Percentiles rank a stretch among this genome's conserved stretches.
Conservation (phyloP, 139 green algal species). For the Chlorella sp. region DNA sequence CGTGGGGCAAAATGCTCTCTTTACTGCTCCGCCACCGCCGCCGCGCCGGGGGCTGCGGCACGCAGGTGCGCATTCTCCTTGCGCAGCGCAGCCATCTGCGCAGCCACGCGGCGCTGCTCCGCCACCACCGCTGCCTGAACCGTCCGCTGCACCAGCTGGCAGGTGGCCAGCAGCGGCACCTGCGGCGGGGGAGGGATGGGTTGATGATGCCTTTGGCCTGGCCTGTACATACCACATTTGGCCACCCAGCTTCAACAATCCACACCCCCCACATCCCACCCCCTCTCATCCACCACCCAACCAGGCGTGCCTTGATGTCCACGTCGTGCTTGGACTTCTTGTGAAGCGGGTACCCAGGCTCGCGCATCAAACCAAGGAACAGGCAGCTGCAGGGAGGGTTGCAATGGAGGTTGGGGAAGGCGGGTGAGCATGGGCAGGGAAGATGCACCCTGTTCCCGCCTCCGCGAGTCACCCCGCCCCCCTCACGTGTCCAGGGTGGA, state of each 20-base stretch:
- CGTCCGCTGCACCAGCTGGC: not conserved
- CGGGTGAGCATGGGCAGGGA: not conserved
- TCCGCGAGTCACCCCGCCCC: not conserved
- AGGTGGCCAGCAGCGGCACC: slow-evolving; percentile 14
- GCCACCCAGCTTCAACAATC: too few relatives aligned
- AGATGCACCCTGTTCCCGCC: not conserved
- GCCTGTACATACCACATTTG: not conserved
- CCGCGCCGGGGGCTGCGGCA: too few relatives aligned
- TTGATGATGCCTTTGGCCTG: not conserved
- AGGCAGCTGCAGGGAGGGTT: not conserved
- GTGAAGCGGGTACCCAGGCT: slow-evolving; percentile 1
- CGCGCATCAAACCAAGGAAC: not conserved
- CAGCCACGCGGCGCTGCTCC: too few relatives aligned
- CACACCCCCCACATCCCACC: too few relatives aligned
- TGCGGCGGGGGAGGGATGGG: not conserved
- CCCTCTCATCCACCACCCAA: too few relatives aligned
- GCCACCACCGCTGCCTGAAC: too few relatives aligned
- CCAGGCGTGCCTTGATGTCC: not conserved
- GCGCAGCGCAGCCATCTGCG: too few relatives aligned
- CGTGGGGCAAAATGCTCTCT: too few relatives aligned
- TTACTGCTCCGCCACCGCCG: too few relatives aligned
- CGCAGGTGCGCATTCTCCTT: too few relatives aligned
- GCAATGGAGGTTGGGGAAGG: not conserved
- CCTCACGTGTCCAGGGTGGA: slow-evolving; percentile 18
- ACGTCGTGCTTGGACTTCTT: not conserved